phyloP scores from a whole-genome alignment of 2,329 filamentous ascomycete species.

The Neonectria neomacrospora region DNA sequence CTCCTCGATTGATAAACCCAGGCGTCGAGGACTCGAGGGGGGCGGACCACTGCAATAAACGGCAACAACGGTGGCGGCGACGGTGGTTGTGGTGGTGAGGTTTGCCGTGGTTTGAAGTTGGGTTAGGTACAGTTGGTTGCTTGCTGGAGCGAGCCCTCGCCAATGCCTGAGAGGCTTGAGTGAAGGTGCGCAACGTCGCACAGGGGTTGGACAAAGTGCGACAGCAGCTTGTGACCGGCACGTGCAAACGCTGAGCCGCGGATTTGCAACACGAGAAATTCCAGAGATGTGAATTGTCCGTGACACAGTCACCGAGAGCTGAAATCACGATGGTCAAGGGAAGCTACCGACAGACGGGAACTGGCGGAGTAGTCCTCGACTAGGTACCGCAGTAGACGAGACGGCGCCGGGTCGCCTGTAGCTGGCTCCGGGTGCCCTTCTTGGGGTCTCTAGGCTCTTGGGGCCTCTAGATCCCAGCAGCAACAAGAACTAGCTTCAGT shows the following conservation, averaged over 20 bases:
- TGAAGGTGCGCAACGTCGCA: constrained; percentile 15
- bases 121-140: neutral
- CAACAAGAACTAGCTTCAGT: constrained; percentile 10
- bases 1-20: constrained; percentile 15
- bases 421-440: neutral
- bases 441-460: constrained; percentile 1
- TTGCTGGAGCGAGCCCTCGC: neutral
- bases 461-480: constrained; percentile 12
- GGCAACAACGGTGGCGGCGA: neutral
- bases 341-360: constrained; percentile 23
- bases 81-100: neutral
- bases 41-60: neutral
- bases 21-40: neutral
- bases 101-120: neutral
- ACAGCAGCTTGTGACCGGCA: constrained; percentile 14
- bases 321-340: neutral
- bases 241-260: constrained; percentile 21
- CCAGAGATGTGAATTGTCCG: constrained; percentile 1
- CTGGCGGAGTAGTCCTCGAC: constrained; percentile 7
- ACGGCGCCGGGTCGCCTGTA: neutral
- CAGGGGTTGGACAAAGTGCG: constrained; percentile 1
- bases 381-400: neutral
- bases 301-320: neutral
- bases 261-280: neutral
- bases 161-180: neutral